phyloP scores from a whole-genome alignment of 176 grass and related monocot genomes.

The Triticum turgidum region DNA sequence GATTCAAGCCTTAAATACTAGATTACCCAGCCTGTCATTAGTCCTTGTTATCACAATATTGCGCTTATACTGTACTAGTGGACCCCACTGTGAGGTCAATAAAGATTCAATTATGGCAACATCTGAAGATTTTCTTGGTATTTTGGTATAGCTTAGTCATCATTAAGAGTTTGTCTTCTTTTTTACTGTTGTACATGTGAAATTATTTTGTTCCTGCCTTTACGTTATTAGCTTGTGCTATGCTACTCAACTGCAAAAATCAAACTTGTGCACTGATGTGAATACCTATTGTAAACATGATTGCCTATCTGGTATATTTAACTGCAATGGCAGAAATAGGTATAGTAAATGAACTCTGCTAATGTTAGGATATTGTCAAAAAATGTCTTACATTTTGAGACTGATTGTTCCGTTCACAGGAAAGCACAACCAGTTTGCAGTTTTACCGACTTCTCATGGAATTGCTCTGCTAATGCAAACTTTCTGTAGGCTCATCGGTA shows the following conservation, averaged over 20 bases:
- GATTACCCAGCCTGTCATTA: neutral
- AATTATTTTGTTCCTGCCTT: conserved; percentile 17
- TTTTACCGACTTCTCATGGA: neutral
- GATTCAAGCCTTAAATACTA: neutral
- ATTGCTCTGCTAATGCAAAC: conserved; percentile 25
- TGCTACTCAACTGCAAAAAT: neutral
- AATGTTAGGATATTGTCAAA: neutral
- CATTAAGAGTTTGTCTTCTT: neutral
- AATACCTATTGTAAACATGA: conserved; percentile 3
- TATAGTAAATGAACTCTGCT: neutral
- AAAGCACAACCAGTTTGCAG: neutral
- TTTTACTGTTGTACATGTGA: conserved; percentile 7
- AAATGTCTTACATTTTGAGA: neutral
- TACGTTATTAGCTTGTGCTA: neutral
- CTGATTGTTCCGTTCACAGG: neutral
- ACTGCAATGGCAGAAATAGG: conserved; percentile 5
- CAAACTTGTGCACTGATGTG: neutral
- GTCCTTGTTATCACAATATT: neutral
- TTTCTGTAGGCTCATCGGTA: conserved; percentile 72
- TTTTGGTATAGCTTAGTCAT: neutral
- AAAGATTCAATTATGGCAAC: neutral
- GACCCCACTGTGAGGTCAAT: conserved; percentile 1
- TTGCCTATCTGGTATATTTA: neutral
- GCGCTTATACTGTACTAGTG: neutral
- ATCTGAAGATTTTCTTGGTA: neutral